Evolutionary conservation across 2,329 filamentous ascomycete species (phyloP), one percentile per base, ranked within the genome.

Genomic region (Pezicula radicicola): DNA sequence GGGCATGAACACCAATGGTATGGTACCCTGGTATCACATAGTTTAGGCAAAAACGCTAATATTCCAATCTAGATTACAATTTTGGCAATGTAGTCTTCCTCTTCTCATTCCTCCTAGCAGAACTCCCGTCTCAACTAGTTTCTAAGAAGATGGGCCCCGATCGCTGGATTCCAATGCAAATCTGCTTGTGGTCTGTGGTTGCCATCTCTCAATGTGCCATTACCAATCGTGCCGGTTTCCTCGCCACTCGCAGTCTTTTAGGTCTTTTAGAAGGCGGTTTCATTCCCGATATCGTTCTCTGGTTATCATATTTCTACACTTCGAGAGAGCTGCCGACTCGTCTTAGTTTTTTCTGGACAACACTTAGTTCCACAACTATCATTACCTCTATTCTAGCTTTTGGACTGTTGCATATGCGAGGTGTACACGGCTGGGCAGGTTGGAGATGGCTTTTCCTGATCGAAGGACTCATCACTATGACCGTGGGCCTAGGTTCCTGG

Each of bases 301-400:
- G 86, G 67, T 73, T 90, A 5, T 85, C 81, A 3, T 91, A 91
- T 67, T 92, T 87, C 68, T 92, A 91, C 70, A 91, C 82, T 43
- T 81, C 81, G 0, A 76, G 76, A 48, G 88, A 91, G 64, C 72
- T 92, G 0, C 85, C 87, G 0, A 77, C 79, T 10, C 79, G 88
- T 1, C 70, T 91, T 0, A 62, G 77, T 9, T 21, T 40, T 21
- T 91, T 91, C 70, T 91, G 87, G 88, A 82, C 83, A 0, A 78
- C 85, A 0, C 81, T 87, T 12, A 78, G 6, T 28, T 28, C 51
- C 15, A 62, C 60, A 8, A 53, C 47, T 4, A 60, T 63, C 15
- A 37, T 60, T 8, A 57, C 53, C 66, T 84, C 6, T 85, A 84
- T 65, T 70, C 86, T 21, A 79, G 80, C 79, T 1, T 80, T 74